Percentiles rank a stretch among this genome's conserved stretches.
Evolutionary conservation across 2,329 filamentous ascomycete genomes (phyloP).

Genomic region (Thielaviopsis populi): DNA sequence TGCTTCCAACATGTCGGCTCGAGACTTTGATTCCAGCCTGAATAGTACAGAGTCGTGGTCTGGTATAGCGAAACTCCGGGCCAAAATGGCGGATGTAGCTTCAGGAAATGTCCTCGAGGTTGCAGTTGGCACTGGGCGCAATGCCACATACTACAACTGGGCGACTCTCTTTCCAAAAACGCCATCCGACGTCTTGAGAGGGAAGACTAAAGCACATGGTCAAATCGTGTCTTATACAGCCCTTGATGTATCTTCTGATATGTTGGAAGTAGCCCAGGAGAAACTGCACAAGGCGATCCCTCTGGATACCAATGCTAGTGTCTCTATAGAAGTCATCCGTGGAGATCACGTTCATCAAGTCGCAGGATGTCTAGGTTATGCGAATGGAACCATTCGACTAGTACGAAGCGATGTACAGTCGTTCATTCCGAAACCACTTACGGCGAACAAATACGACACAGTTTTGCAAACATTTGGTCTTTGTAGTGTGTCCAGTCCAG

Average conservation of each 20-base stretch:
- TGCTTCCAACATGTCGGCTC: conserved; percentile 24
- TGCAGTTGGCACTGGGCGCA: conserved; percentile 47
- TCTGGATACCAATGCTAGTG: conserved; percentile 25
- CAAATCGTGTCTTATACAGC: conserved; percentile 42
- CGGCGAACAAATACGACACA: conserved; percentile 37
- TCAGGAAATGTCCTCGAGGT: conserved; percentile 46
- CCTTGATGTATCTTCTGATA: conserved; percentile 44
- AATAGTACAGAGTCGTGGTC: conserved; percentile 41
- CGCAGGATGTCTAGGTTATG: conserved; percentile 23
- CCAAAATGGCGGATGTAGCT: conserved; percentile 33
- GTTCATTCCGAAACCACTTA: conserved; percentile 27
- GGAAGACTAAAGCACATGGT: neutral
- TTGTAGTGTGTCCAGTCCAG: conserved; percentile 45
- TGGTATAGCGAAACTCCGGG: conserved; percentile 39
- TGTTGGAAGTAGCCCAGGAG: conserved; percentile 42
- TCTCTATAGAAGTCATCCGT: conserved; percentile 25
- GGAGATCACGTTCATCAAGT: conserved; percentile 15
- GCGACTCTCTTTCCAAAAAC: conserved; percentile 24
- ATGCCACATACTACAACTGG: conserved; percentile 46
- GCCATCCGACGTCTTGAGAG: conserved; percentile 7
- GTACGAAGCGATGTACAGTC: conserved; percentile 34
- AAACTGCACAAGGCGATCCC: conserved; percentile 34
- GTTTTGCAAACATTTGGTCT: conserved; percentile 50
- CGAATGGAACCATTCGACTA: conserved; percentile 32
- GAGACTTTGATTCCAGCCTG: conserved; percentile 43